Conservation (phyloP, 2,329 filamentous ascomycete species). For the Nigrograna mackinnonii region DNA sequence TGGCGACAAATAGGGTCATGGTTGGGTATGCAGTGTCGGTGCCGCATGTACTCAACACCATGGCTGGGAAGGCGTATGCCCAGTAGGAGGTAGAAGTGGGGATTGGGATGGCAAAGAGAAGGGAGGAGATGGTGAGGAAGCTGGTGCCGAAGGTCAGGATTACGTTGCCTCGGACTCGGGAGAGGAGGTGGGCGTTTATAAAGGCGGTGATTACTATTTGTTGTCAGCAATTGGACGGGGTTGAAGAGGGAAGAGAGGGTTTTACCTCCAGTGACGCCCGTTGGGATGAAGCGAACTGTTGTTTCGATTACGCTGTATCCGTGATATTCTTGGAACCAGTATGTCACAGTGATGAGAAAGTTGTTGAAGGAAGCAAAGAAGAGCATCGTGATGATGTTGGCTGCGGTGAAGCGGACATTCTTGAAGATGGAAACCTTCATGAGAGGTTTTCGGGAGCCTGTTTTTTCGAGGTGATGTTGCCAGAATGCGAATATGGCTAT, state of each 20-base stretch:
- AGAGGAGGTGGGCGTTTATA: constrained; percentile 45
- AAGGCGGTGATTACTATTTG: constrained; percentile 57
- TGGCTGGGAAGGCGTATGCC: constrained; percentile 68
- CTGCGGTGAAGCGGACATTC: constrained; percentile 62
- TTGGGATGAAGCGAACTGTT: constrained; percentile 70
- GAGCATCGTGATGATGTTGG: constrained; percentile 66
- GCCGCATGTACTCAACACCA: constrained; percentile 67
- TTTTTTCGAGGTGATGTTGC: constrained; percentile 63
- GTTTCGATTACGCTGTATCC: constrained; percentile 66
- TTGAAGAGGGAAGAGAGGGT: neutral
- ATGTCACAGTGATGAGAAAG: constrained; percentile 69
- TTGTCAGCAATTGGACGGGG: constrained; percentile 4
- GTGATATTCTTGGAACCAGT: constrained; percentile 71
- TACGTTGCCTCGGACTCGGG: constrained; percentile 61
- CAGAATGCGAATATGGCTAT: constrained; percentile 62
- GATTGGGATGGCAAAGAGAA: constrained; percentile 69
- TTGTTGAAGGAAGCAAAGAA: constrained; percentile 73
- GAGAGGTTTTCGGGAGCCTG: constrained; percentile 57
- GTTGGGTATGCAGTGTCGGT: constrained; percentile 70
- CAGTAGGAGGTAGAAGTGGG: constrained; percentile 65
- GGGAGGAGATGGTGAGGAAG: constrained; percentile 57
- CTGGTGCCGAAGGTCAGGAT: constrained; percentile 63
- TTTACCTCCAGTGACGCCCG: constrained; percentile 52
- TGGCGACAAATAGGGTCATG: constrained; percentile 68
- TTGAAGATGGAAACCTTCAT: constrained; percentile 69